Conservation (phyloP, 73 alveolate genomes). For the Stentor roeselii region DNA sequence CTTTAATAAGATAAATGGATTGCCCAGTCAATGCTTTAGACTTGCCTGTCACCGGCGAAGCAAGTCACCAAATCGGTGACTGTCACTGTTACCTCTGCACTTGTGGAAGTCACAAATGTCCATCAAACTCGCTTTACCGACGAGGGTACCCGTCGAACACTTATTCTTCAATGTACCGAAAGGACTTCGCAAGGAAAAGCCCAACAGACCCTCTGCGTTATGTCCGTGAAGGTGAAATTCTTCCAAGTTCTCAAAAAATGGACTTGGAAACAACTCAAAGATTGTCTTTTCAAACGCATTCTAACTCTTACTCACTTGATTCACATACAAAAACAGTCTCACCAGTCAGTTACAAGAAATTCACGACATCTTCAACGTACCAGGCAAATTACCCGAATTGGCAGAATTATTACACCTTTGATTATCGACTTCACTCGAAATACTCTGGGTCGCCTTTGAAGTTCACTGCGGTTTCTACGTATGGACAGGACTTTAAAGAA, state of each 20-base stretch:
- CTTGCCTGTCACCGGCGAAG: no score
- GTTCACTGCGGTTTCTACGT: slow-evolving; percentile 3
- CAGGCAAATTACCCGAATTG: neutral
- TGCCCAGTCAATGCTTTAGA: no score
- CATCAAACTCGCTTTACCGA: no score
- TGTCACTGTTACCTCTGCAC: no score
- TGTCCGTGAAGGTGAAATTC: neutral
- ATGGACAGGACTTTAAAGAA: neutral
- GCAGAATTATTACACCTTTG: neutral
- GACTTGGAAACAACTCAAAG: neutral
- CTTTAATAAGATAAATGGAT: no score
- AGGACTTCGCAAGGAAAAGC: neutral
- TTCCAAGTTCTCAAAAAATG: neutral
- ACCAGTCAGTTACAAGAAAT: neutral
- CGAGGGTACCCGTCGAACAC: neutral
- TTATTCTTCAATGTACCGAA: neutral
- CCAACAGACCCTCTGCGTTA: neutral
- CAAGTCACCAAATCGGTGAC: no score
- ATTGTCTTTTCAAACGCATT: neutral
- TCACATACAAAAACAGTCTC: neutral
- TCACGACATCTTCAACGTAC: neutral
- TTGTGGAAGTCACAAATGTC: no score
- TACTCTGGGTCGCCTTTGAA: neutral
- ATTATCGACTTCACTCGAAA: neutral
- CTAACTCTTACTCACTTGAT: neutral